Percentiles rank a stretch among this genome's conserved stretches.
Evolutionary conservation across 2,329 filamentous ascomycete species (phyloP).

Genomic region (Periconia macrospinosa): DNA sequence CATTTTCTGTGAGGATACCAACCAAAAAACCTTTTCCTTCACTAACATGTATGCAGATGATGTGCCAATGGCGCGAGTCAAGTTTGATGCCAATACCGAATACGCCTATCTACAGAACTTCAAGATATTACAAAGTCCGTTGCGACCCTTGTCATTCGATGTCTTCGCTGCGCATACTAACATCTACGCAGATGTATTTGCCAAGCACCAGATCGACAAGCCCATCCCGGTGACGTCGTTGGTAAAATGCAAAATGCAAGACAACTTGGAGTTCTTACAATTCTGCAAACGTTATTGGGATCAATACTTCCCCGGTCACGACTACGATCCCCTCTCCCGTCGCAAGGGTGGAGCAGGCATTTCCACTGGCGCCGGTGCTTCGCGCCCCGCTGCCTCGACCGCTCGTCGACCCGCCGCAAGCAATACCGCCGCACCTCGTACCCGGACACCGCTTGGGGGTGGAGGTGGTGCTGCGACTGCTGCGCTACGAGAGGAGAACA

Average conservation of each 20-base stretch:
- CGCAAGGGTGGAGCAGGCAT: conserved; percentile 75
- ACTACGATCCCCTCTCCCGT: conserved; percentile 87
- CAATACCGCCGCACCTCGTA: conserved; percentile 44
- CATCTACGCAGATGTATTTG: conserved; percentile 70
- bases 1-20: conserved; percentile 71
- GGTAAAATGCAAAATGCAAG: conserved; percentile 99
- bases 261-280: conserved; percentile 98
- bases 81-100: conserved; percentile 97
- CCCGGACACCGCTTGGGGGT: conserved; percentile 43
- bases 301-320: conserved; percentile 93
- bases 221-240: conserved; percentile 85
- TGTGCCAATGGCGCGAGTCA: conserved; percentile 91
- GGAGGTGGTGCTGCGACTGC: conserved; percentile 63
- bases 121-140: conserved; percentile 92
- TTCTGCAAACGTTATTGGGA: conserved; percentile 98
- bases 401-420: conserved; percentile 48
- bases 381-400: conserved; percentile 50
- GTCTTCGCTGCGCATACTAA: conserved; percentile 6
- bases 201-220: conserved; percentile 85
- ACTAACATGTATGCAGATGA: conserved; percentile 59
- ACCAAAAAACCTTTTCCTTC: neutral
- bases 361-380: conserved; percentile 48
- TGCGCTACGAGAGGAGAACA: conserved; percentile 82
- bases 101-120: conserved; percentile 99
- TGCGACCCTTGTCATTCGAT: neutral